Evolutionary conservation across 2,329 filamentous ascomycete genomes (phyloP), one percentile per base, ranked within the genome.

Genomic region (Zelopaecilomyces penicillatus): DNA sequence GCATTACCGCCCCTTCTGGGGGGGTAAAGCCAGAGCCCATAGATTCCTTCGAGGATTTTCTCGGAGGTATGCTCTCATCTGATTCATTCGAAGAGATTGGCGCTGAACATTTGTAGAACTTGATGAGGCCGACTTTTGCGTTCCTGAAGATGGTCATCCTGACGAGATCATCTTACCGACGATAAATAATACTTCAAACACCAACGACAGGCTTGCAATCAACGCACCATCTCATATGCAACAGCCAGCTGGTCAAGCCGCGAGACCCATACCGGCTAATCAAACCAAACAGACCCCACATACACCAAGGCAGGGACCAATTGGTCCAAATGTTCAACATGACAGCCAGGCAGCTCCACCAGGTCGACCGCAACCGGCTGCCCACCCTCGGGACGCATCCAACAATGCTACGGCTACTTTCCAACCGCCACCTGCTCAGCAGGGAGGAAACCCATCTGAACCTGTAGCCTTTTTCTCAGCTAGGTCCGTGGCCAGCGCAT

Each of bases 91-190:
- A 65, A 44, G 61, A 65, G 51, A 56, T 64, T 48, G 57, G 65
- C 53, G 55, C 60, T 65, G 56, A 65, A 60, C 50, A 51, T 54
- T 44, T 60, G 65, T 74, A 73, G 79, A 87, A 48, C 83, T 89
- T 58, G 85, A 88, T 55, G 83, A 87, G 63, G 82, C 78, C 42
- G 85, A 89, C 60, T 88, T 90, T 57, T 80, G 76, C 40, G 82
- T 85, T 6, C 67, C 74, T 7, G 75, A 85, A 50, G 78, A 83
- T 29, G 82, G 76, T 19, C 82, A 89, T 56, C 85, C 85, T 4
- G 86, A 93, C 59, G 87, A 91, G 59, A 73, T 91, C n/a, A 65
- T 75, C 30, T 63, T 90, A 9, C 65, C 73, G 11, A 54, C 53
- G 45, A 50, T 53, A 41, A 47, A 53, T 32, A 36, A 47, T 38